Base-by-base conservation (phyloP, 208 protist genomes). In the Leishmania mexicana region DNA sequence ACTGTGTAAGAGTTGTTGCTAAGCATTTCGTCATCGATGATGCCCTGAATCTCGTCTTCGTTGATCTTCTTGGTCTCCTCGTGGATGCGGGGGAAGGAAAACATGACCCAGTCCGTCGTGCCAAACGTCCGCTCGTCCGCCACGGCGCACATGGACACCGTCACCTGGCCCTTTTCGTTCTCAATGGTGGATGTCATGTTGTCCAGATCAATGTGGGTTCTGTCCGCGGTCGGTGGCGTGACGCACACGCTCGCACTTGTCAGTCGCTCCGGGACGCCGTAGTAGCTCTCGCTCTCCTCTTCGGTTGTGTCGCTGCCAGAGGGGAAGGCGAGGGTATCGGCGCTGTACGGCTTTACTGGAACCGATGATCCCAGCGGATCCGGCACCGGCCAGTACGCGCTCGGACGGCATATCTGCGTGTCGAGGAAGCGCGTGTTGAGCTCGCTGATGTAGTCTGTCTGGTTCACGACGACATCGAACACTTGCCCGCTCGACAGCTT, bases 21-120 rank as follows among this genome's bases (percentile, higher is more conserved):
- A 40, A 88, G 78, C 40, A 75, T 72, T 54, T 75, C n/a, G 68
- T 86, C 81, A 17, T 83, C 81, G 31, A 90, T 76, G 68, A 90
- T 81, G 57, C 74, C 38, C 51, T 83, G 38, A 19, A 80, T 77
- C 53, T 85, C 75, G 28, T 83, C 83, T 28, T 77, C 38, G 65
- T 81, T 67, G 31, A 88, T 79, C 77, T 79, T 76, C 11, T 80
- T 79, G 19, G 78, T 81, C 84, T 87, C 84, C 65, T 87, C 79
- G 45, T 85, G 81, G 57, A 90, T 85, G 51, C 77, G 80, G 13
- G 89, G 85, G 51, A 97, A 74, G 38, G 93, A 89, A 54, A 97
- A 42, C 80, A 92, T 87, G 45, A 96, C 88, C 94, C 92, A 96
- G 81, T 97, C 94, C n/a, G 86, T 95, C 65, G 92, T 87, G 47